Percentiles rank a stretch among this genome's conserved stretches.
Conservation (phyloP, 805 yeast species). For the Wickerhamiella australiensis region DNA sequence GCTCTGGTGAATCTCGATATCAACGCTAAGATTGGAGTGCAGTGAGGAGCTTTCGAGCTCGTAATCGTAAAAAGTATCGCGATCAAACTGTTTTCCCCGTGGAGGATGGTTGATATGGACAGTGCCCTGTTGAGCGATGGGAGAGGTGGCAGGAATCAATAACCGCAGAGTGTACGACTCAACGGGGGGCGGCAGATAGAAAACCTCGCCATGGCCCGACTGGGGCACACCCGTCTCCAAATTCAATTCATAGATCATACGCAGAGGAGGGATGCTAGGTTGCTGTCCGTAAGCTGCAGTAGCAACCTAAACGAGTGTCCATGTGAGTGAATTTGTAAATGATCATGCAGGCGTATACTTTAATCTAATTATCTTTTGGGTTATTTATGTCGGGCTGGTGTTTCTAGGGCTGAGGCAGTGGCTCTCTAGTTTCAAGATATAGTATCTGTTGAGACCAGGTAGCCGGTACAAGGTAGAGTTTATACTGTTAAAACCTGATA, state of each 20-base stretch:
- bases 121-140: constrained; percentile 55
- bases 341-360: no score
- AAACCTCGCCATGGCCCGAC: constrained; percentile 27
- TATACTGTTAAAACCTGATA: no score
- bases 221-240: constrained; percentile 26
- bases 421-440: no score
- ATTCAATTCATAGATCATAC: constrained; percentile 17
- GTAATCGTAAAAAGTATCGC: constrained; percentile 44
- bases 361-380: no score
- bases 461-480: no score
- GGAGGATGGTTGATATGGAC: constrained; percentile 66
- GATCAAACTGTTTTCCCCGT: constrained; percentile 36
- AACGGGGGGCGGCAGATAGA: constrained; percentile 31
- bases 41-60: constrained; percentile 37
- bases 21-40: constrained; percentile 48
- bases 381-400: no score
- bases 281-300: constrained; percentile 1
- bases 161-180: constrained; percentile 40
- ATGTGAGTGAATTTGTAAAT: no score
- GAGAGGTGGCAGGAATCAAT: constrained; percentile 62
- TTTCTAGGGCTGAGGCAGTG: no score
- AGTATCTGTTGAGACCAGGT: no score
- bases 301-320: not conserved
- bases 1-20: constrained; percentile 51
- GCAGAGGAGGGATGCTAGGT: not conserved